A percentile compares a stretch with the other conserved stretches of the same genome.
These are phyloP conservation scores for Moesziomyces sp. DNA, from an alignment of 1,284 basidiomycete genomes.

Conservation along the genomic window DNA sequence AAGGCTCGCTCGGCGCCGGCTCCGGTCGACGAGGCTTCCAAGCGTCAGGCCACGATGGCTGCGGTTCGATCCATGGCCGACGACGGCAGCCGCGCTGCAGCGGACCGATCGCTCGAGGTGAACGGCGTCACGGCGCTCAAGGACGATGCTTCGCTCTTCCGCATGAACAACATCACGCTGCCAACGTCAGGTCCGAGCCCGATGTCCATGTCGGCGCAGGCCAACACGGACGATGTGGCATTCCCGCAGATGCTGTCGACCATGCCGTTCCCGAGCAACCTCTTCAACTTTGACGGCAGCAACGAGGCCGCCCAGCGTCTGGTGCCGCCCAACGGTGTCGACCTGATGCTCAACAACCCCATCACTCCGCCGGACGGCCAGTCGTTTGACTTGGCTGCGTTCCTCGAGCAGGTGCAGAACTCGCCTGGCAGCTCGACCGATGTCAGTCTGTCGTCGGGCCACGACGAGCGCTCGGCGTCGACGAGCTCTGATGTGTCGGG, in stretches of 20 bases:
- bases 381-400: constrained; percentile 48
- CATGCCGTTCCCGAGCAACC: constrained; percentile 24
- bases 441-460: constrained; percentile 27
- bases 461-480: constrained; percentile 32
- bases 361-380: constrained; percentile 48
- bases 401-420: constrained; percentile 51
- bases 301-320: constrained; percentile 24
- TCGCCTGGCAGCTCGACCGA: constrained; percentile 50
- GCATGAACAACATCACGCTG: constrained; percentile 36
- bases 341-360: constrained; percentile 43
- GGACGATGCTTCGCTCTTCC: constrained; percentile 35
- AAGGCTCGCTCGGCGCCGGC: constrained; percentile 7
- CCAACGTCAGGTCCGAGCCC: constrained; percentile 26
- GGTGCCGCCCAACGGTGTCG: constrained; percentile 47
- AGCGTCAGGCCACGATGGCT: constrained; percentile 38
- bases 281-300: constrained; percentile 21
- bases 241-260: constrained; percentile 45
- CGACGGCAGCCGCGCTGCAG: constrained; percentile 1
- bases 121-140: constrained; percentile 41
- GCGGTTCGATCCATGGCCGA: constrained; percentile 28
- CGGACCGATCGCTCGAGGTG: constrained; percentile 20
- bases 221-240: constrained; percentile 19
- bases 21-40: constrained; percentile 20
- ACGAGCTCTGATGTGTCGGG: constrained; percentile 36
- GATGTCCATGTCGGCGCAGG: constrained; percentile 2